phyloP scores from a whole-genome alignment of 441 rosid genomes.

The Bruguiera hainesii region DNA sequence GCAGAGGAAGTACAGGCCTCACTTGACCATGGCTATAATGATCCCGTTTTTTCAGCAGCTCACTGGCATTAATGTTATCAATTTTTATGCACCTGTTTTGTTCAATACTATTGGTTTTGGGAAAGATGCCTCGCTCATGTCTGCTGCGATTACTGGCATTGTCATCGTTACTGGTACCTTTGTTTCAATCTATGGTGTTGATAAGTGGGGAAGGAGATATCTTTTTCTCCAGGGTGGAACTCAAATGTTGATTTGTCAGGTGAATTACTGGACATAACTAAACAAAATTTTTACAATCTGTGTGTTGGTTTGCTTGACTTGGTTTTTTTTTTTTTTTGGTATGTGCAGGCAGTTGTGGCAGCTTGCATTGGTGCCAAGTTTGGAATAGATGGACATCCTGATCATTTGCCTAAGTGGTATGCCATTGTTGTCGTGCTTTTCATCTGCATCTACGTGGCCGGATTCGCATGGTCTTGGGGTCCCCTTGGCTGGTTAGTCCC shows the following conservation, averaged over 20 bases:
- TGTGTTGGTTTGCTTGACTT: too few species aligned
- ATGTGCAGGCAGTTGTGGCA: conserved; percentile 47
- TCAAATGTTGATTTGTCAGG: too few species aligned
- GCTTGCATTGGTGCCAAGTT: conserved; percentile 72
- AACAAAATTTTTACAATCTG: too few species aligned
- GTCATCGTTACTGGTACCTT: conserved; percentile 60
- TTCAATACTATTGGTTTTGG: conserved; percentile 71
- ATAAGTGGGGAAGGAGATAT: conserved; percentile 62
- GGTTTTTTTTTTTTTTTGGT: too few species aligned
- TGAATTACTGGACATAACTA: too few species aligned
- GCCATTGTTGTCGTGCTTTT: conserved; percentile 73
- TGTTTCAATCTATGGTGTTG: conserved; percentile 78
- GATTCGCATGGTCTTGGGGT: conserved; percentile 97
- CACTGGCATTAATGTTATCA: conserved; percentile 79
- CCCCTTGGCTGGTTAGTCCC: conserved; percentile 93
- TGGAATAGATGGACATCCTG: conserved; percentile 58
- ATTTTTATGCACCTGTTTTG: conserved; percentile 89
- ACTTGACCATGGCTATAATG: conserved; percentile 59
- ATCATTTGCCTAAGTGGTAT: conserved; percentile 66
- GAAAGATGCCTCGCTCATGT: conserved; percentile 63
- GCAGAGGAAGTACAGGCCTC: conserved; percentile 72
- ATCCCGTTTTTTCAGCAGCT: conserved; percentile 87
- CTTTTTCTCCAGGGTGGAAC: too few species aligned
- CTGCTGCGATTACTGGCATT: conserved; percentile 76
- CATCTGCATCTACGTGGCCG: conserved; percentile 77